These are phyloP conservation scores for Tephrocybe sp. DNA, from an alignment of 768 basidiomycete genomes.

Conservation along the genomic window DNA sequence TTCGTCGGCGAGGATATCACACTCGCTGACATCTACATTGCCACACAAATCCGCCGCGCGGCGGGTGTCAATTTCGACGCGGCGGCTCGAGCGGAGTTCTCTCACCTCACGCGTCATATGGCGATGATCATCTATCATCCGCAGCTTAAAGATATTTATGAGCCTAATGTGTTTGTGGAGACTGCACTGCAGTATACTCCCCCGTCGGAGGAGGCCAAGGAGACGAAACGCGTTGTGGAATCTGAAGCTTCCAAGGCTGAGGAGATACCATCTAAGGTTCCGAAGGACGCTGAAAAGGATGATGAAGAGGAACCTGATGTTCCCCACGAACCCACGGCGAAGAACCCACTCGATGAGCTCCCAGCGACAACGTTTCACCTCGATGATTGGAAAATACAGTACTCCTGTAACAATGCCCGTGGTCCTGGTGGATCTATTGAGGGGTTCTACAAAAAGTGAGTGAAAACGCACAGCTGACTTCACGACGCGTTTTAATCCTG, in stretches of 20 bases:
- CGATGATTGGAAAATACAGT: slow-evolving; percentile 96
- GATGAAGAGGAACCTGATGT: slow-evolving; percentile 77
- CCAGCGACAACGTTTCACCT: slow-evolving; percentile 88
- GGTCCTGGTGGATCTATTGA: slow-evolving; percentile 79
- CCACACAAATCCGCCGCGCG: slow-evolving; percentile 52
- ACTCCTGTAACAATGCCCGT: slow-evolving; percentile 97
- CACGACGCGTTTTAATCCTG: no score
- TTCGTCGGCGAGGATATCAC: slow-evolving; percentile 94
- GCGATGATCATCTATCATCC: slow-evolving; percentile 90
- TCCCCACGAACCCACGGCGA: slow-evolving; percentile 82
- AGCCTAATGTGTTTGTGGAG: slow-evolving; percentile 57
- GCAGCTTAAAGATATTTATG: slow-evolving; percentile 64
- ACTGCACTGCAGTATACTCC: slow-evolving; percentile 70
- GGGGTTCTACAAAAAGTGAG: slow-evolving; percentile 96
- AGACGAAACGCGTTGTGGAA: slow-evolving; percentile 51
- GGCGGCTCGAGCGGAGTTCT: slow-evolving; percentile 57
- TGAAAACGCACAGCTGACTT: slow-evolving; percentile 9
- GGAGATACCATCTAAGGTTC: slow-evolving; percentile 66
- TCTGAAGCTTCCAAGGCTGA: slow-evolving; percentile 53
- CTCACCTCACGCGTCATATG: slow-evolving; percentile 79
- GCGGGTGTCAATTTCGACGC: slow-evolving; percentile 64
- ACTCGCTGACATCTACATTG: slow-evolving; percentile 81
- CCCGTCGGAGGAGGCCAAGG: slow-evolving; percentile 79
- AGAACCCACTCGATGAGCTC: slow-evolving; percentile 92
- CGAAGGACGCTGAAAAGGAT: slow-evolving; percentile 53